These are phyloP conservation scores for Yamadazyma jaroonii DNA, from an alignment of 1,139 yeast species.

Conservation along the genomic window DNA sequence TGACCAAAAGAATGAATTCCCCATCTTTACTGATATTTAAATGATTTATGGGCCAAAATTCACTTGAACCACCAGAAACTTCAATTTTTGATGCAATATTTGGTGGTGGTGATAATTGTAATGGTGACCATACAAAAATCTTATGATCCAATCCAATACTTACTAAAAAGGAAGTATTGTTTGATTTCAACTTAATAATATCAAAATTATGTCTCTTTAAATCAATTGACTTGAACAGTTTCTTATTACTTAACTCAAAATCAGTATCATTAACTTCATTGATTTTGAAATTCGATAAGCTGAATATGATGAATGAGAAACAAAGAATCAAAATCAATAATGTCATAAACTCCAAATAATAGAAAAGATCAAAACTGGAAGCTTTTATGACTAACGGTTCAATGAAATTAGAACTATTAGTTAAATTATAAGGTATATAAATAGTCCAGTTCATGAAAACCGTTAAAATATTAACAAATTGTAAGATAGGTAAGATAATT, in stretches of 20 bases:
- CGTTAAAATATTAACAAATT: constrained; percentile 17
- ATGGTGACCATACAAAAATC: constrained; percentile 72
- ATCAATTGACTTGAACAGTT: constrained; percentile 44
- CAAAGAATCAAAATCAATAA: constrained; percentile 28
- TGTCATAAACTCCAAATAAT: constrained; percentile 30
- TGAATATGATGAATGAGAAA: constrained; percentile 26
- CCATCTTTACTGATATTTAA: constrained; percentile 62
- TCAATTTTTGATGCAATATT: constrained; percentile 35
- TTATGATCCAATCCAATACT: constrained; percentile 74
- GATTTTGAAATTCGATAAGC: constrained; percentile 16
- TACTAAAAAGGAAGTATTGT: constrained; percentile 58
- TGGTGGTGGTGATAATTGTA: constrained; percentile 31
- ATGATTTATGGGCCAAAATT: constrained; percentile 68
- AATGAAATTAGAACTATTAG: constrained; percentile 18
- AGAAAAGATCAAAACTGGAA: constrained; percentile 18
- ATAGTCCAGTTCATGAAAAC: constrained; percentile 25
- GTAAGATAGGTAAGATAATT: constrained; percentile 16
- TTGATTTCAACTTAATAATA: constrained; percentile 55
- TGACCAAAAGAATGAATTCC: constrained; percentile 55
- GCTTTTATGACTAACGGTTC: constrained; percentile 3
- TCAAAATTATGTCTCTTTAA: constrained; percentile 57
- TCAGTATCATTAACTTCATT: constrained; percentile 10
- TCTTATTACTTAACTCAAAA: constrained; percentile 16
- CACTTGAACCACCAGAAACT: constrained; percentile 14
- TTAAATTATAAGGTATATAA: constrained; percentile 23